These are phyloP conservation scores for Camptophora hylomeconis DNA, from an alignment of 2,329 filamentous ascomycete species.

Conservation along the genomic window DNA sequence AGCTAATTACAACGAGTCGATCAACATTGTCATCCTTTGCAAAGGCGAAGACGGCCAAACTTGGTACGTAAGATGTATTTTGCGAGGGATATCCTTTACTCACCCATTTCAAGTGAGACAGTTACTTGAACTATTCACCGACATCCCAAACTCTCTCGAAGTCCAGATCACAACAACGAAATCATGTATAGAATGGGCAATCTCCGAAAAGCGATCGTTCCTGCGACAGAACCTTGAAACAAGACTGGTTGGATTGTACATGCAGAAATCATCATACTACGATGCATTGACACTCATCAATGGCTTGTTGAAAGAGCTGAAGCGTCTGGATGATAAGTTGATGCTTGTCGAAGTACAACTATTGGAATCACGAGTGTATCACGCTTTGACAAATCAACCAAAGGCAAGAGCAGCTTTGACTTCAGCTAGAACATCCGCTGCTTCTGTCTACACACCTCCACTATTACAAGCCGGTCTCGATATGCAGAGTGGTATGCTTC, in stretches of 20 bases:
- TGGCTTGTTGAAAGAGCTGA: constrained; percentile 85
- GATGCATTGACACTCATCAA: constrained; percentile 96
- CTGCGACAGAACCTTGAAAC: constrained; percentile 97
- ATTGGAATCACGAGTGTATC: constrained; percentile 91
- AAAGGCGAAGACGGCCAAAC: constrained; percentile 96
- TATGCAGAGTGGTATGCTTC: constrained; percentile 98
- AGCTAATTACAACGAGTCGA: constrained; percentile 79
- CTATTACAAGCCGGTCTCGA: constrained; percentile 90
- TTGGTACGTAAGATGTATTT: constrained; percentile 46
- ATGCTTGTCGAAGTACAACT: constrained; percentile 96
- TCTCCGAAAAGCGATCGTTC: constrained; percentile 77
- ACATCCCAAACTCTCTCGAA: constrained; percentile 88
- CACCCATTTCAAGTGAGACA: constrained; percentile 60
- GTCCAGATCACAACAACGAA: constrained; percentile 91
- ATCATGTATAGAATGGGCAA: constrained; percentile 99
- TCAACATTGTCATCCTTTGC: constrained; percentile 90
- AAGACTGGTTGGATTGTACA: constrained; percentile 82
- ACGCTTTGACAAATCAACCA: constrained; percentile 88
- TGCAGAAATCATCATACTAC: constrained; percentile 96
- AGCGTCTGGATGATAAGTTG: constrained; percentile 96
- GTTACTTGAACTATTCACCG: constrained; percentile 85
- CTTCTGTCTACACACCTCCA: constrained; percentile 93
- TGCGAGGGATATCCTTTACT: constrained; percentile 5
- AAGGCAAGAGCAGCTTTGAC: constrained; percentile 93
- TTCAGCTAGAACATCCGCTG: constrained; percentile 84